phyloP scores from a whole-genome alignment of 75 land plant species.

The Adiantum capillusveneris region DNA sequence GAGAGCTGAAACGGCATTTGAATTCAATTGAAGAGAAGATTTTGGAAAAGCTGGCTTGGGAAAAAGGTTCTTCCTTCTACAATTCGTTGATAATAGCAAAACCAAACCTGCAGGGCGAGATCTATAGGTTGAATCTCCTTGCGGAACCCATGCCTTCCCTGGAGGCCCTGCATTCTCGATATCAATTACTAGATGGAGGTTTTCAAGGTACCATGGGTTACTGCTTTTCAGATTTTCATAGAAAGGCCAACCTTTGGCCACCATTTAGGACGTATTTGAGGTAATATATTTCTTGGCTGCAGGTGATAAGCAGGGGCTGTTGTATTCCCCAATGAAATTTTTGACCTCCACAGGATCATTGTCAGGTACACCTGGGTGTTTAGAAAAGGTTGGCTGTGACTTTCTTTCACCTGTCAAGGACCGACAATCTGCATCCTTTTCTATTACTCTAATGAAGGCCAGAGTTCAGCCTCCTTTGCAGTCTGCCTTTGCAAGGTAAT shows the following conservation, averaged over 20 bases:
- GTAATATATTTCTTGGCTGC: conserved; percentile 10
- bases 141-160: conserved; percentile 98
- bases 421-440: conserved; percentile 35
- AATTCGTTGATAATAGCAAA: conserved; percentile 87
- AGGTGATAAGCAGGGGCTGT: conserved; percentile 42
- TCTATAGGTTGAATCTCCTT: conserved; percentile 64
- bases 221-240: too few relatives aligned
- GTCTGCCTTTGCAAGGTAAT: conserved; percentile 90
- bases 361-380: conserved; percentile 25
- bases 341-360: conserved; percentile 10
- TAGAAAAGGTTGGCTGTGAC: conserved; percentile 35
- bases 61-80: conserved; percentile 93
- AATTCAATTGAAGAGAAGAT: conserved; percentile 87
- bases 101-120: conserved; percentile 49
- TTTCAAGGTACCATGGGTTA: too few relatives aligned
- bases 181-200: neutral
- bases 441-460: conserved; percentile 37
- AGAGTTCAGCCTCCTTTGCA: conserved; percentile 61
- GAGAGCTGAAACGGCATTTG: conserved; percentile 89
- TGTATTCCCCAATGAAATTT: conserved; percentile 50
- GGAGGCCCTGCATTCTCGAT: conserved; percentile 46
- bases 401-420: conserved; percentile 86
- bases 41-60: conserved; percentile 98
- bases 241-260: too few relatives aligned
- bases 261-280: too few relatives aligned